These are phyloP conservation scores for Coprinopsis sp. DNA, from an alignment of 768 basidiomycete species.

Conservation along the genomic window DNA sequence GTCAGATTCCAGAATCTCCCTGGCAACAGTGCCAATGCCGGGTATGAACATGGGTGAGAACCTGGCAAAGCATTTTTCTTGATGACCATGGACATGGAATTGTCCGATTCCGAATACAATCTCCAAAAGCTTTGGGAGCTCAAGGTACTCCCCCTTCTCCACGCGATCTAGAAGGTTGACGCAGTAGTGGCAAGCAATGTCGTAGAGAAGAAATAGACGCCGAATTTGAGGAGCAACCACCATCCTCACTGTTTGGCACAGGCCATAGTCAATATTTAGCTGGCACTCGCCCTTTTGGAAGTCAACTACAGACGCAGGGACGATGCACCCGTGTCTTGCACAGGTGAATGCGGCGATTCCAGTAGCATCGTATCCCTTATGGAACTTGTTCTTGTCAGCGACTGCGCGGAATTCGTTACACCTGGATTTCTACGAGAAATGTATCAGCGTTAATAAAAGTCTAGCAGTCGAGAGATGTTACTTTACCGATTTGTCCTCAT, in stretches of 20 bases:
- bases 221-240: slow-evolving; percentile 5
- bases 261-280: slow-evolving; percentile 21
- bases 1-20: slow-evolving; percentile 30
- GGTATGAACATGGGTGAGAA: slow-evolving; percentile 23
- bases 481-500: too few species aligned
- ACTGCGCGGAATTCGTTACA: slow-evolving; percentile 7
- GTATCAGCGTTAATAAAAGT: neutral
- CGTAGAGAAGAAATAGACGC: slow-evolving; percentile 13
- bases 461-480: neutral
- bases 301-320: slow-evolving; percentile 16
- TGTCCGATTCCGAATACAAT: slow-evolving; percentile 19
- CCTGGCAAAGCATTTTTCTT: slow-evolving; percentile 18
- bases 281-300: slow-evolving; percentile 23
- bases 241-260: slow-evolving; percentile 11
- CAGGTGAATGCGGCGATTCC: slow-evolving; percentile 17
- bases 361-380: slow-evolving; percentile 7
- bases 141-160: neutral
- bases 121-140: neutral
- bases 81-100: slow-evolving; percentile 28
- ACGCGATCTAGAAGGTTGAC: slow-evolving; percentile 1
- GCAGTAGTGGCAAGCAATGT: slow-evolving; percentile 18
- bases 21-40: slow-evolving; percentile 24
- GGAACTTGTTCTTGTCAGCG: neutral
- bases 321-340: slow-evolving; percentile 18
- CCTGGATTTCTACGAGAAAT: neutral